A percentile compares a stretch with the other conserved stretches of the same genome.
Evolutionary conservation across 2,329 filamentous ascomycete genomes (phyloP).

Genomic region (Aspergillus ochraceoroseus): DNA sequence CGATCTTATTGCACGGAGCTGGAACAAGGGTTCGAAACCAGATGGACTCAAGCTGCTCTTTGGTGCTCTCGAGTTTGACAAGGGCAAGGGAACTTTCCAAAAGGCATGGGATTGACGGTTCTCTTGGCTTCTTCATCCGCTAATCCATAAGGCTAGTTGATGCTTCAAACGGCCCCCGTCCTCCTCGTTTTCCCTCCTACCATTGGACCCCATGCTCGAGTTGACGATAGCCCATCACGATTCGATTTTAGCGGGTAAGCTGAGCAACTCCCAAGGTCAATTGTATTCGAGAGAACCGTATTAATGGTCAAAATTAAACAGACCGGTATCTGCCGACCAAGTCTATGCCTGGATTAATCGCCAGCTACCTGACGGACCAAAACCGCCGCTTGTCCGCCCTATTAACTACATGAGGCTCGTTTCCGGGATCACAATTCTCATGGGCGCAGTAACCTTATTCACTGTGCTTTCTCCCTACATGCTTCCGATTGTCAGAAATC

Average conservation of each 20-base stretch:
- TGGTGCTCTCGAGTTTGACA: conserved; percentile 77
- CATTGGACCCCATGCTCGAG: conserved; percentile 68
- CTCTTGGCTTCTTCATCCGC: neutral
- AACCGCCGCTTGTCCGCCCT: conserved; percentile 73
- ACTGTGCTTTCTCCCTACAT: conserved; percentile 73
- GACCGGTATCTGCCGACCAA: conserved; percentile 68
- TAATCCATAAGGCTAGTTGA: conserved; percentile 56
- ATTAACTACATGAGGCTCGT: conserved; percentile 79
- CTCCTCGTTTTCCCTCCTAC: conserved; percentile 85
- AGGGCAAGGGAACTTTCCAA: conserved; percentile 80
- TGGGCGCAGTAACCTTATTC: conserved; percentile 64
- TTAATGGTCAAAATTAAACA: conserved; percentile 33
- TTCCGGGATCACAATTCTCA: conserved; percentile 60
- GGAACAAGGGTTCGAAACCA: conserved; percentile 73
- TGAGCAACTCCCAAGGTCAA: conserved; percentile 3
- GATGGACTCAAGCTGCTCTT: conserved; percentile 59
- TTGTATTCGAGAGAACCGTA: neutral
- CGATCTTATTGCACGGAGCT: conserved; percentile 79
- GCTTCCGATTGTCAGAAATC: conserved; percentile 75
- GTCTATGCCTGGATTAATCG: conserved; percentile 73
- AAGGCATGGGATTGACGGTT: conserved; percentile 55
- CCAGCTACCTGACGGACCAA: conserved; percentile 70
- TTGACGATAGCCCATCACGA: conserved; percentile 64
- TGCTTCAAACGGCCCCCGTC: conserved; percentile 89
- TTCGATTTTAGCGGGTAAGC: conserved; percentile 83